Conservation (phyloP, 768 basidiomycete genomes). For the Boletus fagicola region DNA sequence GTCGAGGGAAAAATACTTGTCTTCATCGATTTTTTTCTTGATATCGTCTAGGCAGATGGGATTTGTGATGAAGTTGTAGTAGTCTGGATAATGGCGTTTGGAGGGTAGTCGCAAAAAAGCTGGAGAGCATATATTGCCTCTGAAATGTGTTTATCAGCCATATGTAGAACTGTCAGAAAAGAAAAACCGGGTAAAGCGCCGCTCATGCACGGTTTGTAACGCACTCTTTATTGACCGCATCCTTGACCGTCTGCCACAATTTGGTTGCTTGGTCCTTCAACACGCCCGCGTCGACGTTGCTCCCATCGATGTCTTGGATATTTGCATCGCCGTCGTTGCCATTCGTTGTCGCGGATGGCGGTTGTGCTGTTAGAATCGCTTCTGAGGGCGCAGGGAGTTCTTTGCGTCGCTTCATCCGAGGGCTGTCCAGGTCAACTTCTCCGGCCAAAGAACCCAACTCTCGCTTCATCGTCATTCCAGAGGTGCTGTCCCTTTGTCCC, state of each 20-base stretch:
- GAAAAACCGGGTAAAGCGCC: conserved; percentile 43
- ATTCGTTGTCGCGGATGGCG: conserved; percentile 32
- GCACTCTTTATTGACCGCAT: conserved; percentile 86
- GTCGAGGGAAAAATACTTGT: conserved; percentile 59
- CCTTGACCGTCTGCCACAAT: conserved; percentile 77
- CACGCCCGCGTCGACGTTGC: conserved; percentile 24
- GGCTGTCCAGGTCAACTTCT: conserved; percentile 42
- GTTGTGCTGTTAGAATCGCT: conserved; percentile 34
- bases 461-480: conserved; percentile 48
- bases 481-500: conserved; percentile 9
- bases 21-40: conserved; percentile 68
- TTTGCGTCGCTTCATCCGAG: conserved; percentile 52
- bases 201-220: conserved; percentile 48
- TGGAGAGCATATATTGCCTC: conserved; percentile 60
- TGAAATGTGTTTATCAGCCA: conserved; percentile 37
- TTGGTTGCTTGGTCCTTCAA: conserved; percentile 67
- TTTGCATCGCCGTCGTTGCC: conserved; percentile 25
- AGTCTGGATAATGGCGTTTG: conserved; percentile 79
- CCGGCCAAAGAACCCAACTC: conserved; percentile 43
- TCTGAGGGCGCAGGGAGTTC: conserved; percentile 41
- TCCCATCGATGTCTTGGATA: conserved; percentile 21
- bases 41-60: conserved; percentile 91
- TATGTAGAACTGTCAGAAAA: conserved; percentile 39
- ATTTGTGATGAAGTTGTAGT: conserved; percentile 73
- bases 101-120: conserved; percentile 70